Percentiles rank a stretch among this genome's conserved stretches.
Conservation (phyloP, 805 yeast species). For the Spencermartinsiella europaea region DNA sequence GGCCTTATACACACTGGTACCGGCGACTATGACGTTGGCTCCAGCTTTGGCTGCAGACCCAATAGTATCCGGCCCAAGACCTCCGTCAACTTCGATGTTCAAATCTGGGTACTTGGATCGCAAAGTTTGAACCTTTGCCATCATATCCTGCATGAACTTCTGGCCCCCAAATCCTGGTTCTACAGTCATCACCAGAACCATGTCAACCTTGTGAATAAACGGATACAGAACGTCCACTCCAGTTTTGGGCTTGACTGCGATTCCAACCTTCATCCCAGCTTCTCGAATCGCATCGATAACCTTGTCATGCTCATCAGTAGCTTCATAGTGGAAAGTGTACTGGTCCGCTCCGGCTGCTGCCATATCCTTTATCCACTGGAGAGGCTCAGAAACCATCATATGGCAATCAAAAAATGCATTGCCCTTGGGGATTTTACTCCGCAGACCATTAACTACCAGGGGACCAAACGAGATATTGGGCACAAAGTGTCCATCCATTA, state of each 20-base stretch:
- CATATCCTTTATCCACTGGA: conserved; percentile 87
- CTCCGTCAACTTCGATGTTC: conserved; percentile 96
- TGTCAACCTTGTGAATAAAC: conserved; percentile 71
- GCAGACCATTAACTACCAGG: conserved; percentile 73
- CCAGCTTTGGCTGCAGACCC: conserved; percentile 92
- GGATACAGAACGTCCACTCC: conserved; percentile 77
- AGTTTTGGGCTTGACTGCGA: conserved; percentile 93
- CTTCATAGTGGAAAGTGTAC: conserved; percentile 93
- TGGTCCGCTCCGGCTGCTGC: conserved; percentile 94
- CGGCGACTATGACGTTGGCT: conserved; percentile 97
- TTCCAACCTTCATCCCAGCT: conserved; percentile 86
- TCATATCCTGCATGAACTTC: conserved; percentile 90
- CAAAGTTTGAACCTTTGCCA: conserved; percentile 84
- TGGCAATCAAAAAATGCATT: conserved; percentile 84
- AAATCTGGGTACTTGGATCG: conserved; percentile 70
- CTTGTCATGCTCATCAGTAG: conserved; percentile 64
- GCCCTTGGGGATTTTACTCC: conserved; percentile 69
- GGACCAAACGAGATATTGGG: conserved; percentile 95
- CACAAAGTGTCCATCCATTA: conserved; percentile 98
- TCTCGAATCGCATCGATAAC: conserved; percentile 70
- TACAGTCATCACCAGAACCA: conserved; percentile 97
- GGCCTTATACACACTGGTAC: conserved; percentile 89
- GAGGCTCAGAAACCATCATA: conserved; percentile 94
- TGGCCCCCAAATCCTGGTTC: conserved; percentile 99
- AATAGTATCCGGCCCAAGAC: conserved; percentile 80